A percentile compares a stretch with the other conserved stretches of the same genome.
These are phyloP conservation scores for Trametes villosa DNA, from an alignment of 768 basidiomycete genomes.

Conservation along the genomic window DNA sequence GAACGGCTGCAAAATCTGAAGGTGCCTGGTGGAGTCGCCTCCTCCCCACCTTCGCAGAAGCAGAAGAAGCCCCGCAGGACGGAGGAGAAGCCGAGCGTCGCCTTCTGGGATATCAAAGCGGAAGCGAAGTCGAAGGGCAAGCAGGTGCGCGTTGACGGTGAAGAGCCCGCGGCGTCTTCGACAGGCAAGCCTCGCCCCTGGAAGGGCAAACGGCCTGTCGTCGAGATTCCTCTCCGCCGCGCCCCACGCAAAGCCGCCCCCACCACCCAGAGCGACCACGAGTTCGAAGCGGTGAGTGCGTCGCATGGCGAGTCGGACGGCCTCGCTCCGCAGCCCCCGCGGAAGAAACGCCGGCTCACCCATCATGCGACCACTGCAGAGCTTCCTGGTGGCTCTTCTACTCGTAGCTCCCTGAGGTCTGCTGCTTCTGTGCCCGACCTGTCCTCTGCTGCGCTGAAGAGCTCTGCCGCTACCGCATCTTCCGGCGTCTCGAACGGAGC, in stretches of 20 bases:
- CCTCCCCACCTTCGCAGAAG: slow-evolving; percentile 15
- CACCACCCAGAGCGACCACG: not conserved
- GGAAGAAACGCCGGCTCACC: slow-evolving; percentile 27
- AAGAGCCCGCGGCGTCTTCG: not conserved
- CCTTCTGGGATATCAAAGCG: slow-evolving; percentile 23
- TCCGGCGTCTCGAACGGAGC: not conserved
- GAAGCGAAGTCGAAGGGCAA: slow-evolving; percentile 25
- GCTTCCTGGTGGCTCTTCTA: not conserved
- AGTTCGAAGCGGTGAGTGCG: too few relatives aligned
- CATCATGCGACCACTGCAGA: not conserved
- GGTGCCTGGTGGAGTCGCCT: slow-evolving; percentile 29
- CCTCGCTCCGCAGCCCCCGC: slow-evolving; percentile 6
- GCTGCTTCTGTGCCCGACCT: not conserved
- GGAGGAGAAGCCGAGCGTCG: slow-evolving; percentile 2
- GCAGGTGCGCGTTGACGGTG: not conserved
- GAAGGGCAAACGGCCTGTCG: not conserved
- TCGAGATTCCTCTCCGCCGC: slow-evolving; percentile 2
- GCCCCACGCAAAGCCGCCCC: too few relatives aligned
- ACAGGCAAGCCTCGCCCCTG: not conserved
- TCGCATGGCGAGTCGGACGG: not conserved
- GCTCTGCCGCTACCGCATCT: slow-evolving; percentile 3
- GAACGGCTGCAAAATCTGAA: slow-evolving; percentile 55
- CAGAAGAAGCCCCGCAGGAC: slow-evolving; percentile 5
- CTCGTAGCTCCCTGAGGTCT: not conserved
- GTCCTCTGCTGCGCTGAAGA: not conserved